These are phyloP conservation scores for Meyerozyma guilliermondii DNA, from an alignment of 1,139 yeast species.

Conservation along the genomic window DNA sequence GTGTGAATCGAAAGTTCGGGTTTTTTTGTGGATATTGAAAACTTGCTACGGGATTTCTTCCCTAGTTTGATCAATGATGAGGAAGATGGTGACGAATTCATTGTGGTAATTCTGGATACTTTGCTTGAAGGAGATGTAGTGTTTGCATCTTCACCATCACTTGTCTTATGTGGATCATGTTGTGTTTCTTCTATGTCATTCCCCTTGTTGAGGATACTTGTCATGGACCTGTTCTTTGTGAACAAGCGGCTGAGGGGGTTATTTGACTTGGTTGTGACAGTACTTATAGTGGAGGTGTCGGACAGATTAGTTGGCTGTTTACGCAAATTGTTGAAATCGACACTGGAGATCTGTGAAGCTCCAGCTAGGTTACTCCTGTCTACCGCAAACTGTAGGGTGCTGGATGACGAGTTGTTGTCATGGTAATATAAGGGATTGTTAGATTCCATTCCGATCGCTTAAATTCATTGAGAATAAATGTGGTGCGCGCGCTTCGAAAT, in stretches of 20 bases:
- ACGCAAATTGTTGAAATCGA: constrained; percentile 37
- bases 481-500: not conserved
- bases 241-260: constrained; percentile 30
- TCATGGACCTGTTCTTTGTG: constrained; percentile 27
- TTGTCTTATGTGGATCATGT: constrained; percentile 4
- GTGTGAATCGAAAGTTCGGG: constrained; percentile 30
- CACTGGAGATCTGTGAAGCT: constrained; percentile 30
- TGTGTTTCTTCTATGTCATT: not conserved
- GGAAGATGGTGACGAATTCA: constrained; percentile 3
- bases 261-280: constrained; percentile 17
- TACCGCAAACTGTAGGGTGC: constrained; percentile 12
- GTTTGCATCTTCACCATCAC: constrained; percentile 9
- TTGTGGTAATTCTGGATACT: constrained; percentile 5
- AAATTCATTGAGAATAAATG: not conserved
- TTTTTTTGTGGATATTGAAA: constrained; percentile 7
- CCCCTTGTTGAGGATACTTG: constrained; percentile 11
- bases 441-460: not conserved
- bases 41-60: constrained; percentile 5
- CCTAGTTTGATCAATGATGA: constrained; percentile 8
- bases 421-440: constrained; percentile 13
- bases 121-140: constrained; percentile 3
- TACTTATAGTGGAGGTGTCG: constrained; percentile 18
- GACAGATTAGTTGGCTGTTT: constrained; percentile 32
- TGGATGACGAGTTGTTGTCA: constrained; percentile 18
- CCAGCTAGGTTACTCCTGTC: constrained; percentile 4